Evolutionary conservation across 306 rosid species (phyloP).

Genomic region (Trichosanthes truncata): DNA sequence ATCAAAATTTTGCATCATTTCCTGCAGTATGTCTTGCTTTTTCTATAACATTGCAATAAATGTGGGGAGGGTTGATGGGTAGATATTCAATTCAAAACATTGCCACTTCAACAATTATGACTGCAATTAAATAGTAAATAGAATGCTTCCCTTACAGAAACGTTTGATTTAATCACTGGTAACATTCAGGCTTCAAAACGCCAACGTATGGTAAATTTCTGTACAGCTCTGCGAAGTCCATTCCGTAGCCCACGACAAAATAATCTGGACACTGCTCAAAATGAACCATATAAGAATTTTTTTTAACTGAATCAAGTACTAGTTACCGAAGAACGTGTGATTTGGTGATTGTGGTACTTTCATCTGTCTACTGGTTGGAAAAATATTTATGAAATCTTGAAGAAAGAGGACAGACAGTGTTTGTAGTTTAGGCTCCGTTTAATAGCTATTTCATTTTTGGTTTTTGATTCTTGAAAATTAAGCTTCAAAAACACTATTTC

Average conservation of each 20-base stretch:
- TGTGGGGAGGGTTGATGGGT: neutral
- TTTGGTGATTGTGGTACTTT: neutral
- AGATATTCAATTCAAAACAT: neutral
- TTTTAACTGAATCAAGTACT: neutral
- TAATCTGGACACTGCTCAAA: constrained; percentile 70
- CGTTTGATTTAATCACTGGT: constrained; percentile 20
- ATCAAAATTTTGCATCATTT: neutral
- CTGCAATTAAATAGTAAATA: neutral
- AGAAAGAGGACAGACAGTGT: neutral
- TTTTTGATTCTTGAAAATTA: too few relatives aligned
- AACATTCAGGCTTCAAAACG: constrained; percentile 68
- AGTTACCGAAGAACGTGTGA: neutral
- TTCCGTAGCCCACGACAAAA: constrained; percentile 88
- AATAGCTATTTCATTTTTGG: too few relatives aligned
- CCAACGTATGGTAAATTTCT: constrained; percentile 88
- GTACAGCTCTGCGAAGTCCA: constrained; percentile 73
- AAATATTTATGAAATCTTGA: neutral
- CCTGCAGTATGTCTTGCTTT: neutral
- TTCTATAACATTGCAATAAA: neutral
- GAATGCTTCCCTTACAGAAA: neutral
- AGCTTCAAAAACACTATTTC: too few relatives aligned
- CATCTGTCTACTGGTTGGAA: neutral
- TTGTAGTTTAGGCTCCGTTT: neutral
- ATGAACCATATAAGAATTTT: neutral
- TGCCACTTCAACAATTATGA: neutral